phyloP scores from a whole-genome alignment of 164 flowering plant genomes.

The Dillenia turbinata region DNA sequence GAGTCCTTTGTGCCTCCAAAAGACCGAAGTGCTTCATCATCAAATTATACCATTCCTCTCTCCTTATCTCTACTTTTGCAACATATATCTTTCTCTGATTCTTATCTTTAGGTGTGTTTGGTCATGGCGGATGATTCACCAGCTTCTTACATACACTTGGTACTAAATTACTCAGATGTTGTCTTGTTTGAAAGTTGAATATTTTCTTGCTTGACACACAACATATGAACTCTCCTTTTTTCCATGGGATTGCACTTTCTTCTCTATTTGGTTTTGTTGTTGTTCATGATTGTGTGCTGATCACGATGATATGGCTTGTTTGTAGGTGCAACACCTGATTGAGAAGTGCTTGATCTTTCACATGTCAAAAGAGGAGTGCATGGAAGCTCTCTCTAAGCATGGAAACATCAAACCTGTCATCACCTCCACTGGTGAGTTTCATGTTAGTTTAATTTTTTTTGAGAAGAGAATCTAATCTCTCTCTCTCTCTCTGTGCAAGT shows the following conservation, averaged over 20 bases:
- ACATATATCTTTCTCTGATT: no score
- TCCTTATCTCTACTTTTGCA: no score
- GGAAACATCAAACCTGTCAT: conserved; percentile 74
- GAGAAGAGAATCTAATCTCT: background rate
- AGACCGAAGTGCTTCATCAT: background rate
- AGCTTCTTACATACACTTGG: conserved; percentile 54
- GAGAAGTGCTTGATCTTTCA: conserved; percentile 77
- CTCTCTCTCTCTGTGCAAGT: background rate
- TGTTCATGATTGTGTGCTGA: background rate
- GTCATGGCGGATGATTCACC: conserved; percentile 39
- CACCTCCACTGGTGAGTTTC: conserved; percentile 66
- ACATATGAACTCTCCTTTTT: background rate
- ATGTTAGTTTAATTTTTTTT: no score
- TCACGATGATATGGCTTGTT: no score
- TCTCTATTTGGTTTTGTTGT: background rate
- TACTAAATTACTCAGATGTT: conserved; percentile 4
- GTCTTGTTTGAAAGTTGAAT: background rate
- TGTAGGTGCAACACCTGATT: conserved; percentile 82
- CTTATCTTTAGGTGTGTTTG: background rate
- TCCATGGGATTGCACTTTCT: background rate
- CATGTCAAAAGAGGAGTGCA: conserved; percentile 85
- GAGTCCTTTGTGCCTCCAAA: background rate
- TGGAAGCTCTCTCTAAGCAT: conserved; percentile 82
- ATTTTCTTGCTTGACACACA: no score
- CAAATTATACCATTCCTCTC: no score